Evolutionary conservation across 495 filamentous ascomycete genomes (phyloP).

Genomic region (Articulospora tetracladia): DNA sequence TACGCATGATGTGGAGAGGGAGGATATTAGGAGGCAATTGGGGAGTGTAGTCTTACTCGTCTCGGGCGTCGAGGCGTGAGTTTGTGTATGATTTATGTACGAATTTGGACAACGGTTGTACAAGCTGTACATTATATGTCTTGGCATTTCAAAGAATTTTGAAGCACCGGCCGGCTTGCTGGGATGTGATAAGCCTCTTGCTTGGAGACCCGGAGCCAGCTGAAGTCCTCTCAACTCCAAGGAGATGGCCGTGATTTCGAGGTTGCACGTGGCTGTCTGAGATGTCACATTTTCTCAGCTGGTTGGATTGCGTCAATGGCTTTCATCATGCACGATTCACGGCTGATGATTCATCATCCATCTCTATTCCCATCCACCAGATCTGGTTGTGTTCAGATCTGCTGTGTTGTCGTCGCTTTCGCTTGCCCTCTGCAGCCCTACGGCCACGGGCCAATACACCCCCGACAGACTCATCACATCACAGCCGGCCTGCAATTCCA

Average conservation of each 20-base stretch:
- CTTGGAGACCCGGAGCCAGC: neutral
- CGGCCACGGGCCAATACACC: neutral
- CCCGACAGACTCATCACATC: neutral
- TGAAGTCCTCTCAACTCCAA: neutral
- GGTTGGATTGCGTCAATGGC: too few relatives aligned
- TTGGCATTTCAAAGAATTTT: neutral
- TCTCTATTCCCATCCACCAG: neutral
- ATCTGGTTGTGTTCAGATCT: neutral
- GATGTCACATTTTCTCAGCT: neutral
- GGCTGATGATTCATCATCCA: neutral
- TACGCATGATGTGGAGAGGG: slow-evolving; percentile 94
- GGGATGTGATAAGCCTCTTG: neutral
- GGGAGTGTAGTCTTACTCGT: slow-evolving; percentile 82
- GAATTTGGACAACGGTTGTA: neutral
- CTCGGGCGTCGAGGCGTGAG: slow-evolving; percentile 39
- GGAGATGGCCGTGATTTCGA: neutral
- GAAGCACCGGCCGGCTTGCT: neutral
- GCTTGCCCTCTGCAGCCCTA: neutral
- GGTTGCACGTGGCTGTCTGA: neutral
- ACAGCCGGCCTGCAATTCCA: neutral
- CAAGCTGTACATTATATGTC: slow-evolving; percentile 7
- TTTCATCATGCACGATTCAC: neutral
- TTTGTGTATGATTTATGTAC: neutral
- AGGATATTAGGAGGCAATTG: slow-evolving; percentile 84
- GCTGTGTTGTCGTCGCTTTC: neutral